A percentile compares a stretch with the other conserved stretches of the same genome.
Conservation (phyloP, 139 green algal genomes). For the Tetraselmis chui region DNA sequence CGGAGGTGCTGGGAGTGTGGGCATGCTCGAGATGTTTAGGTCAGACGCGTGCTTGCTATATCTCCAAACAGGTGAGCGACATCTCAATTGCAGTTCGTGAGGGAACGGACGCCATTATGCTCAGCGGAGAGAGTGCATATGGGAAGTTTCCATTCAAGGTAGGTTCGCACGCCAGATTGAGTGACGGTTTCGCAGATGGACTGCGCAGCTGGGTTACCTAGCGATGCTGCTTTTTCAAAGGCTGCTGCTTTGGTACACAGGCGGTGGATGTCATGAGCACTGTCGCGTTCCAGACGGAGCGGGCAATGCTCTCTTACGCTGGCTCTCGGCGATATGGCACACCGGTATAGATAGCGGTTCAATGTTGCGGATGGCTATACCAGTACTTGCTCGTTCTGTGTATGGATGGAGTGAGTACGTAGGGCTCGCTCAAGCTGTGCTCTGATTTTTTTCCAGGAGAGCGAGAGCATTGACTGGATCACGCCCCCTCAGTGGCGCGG, state of each 20-base stretch:
- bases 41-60: too few relatives aligned
- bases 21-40: too few relatives aligned
- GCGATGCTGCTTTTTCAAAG: too few relatives aligned
- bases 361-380: too few relatives aligned
- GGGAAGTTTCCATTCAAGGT: slow-evolving; percentile 53
- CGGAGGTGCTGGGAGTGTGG: too few relatives aligned
- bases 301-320: slow-evolving; percentile 45
- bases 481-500: slow-evolving; percentile 19
- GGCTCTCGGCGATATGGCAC: background rate
- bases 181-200: too few relatives aligned
- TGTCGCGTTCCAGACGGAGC: slow-evolving; percentile 57
- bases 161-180: background rate
- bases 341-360: too few relatives aligned
- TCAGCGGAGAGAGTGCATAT: slow-evolving; percentile 66
- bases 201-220: too few relatives aligned
- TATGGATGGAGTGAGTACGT: too few relatives aligned
- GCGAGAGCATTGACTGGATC: slow-evolving; percentile 65
- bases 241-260: too few relatives aligned
- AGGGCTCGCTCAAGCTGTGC: too few relatives aligned
- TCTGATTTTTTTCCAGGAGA: slow-evolving; percentile 50
- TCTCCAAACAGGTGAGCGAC: slow-evolving; percentile 68
- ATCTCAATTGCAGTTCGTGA: slow-evolving; percentile 65
- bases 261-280: slow-evolving; percentile 53
- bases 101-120: slow-evolving; percentile 64
- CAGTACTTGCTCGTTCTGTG: too few relatives aligned